Percentiles rank a stretch among this genome's conserved stretches.
Conservation (phyloP, 768 basidiomycete species). For the Mycena albidolilacea region DNA sequence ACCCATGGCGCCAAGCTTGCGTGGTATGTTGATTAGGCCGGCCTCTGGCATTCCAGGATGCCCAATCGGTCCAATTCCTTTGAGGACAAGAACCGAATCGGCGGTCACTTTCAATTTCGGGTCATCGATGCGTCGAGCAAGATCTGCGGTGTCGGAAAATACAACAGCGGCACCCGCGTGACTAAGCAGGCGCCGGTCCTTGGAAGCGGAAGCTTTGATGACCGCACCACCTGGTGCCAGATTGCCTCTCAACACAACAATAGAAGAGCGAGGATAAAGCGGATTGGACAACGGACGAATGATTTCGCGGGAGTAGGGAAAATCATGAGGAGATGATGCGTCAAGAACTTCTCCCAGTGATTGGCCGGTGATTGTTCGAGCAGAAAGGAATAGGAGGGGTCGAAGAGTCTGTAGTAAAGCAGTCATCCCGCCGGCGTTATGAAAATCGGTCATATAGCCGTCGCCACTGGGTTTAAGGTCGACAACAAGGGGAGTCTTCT, state of each 20-base stretch:
- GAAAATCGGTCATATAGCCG: conserved; percentile 76
- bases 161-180: conserved; percentile 32
- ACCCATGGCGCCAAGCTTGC: conserved; percentile 66
- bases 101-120: conserved; percentile 43
- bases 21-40: conserved; percentile 57
- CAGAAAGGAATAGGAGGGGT: conserved; percentile 68
- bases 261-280: conserved; percentile 75
- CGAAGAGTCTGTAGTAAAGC: conserved; percentile 71
- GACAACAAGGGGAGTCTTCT: conserved; percentile 38
- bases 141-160: conserved; percentile 50
- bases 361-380: conserved; percentile 78
- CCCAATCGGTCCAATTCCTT: conserved; percentile 39
- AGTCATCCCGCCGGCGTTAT: conserved; percentile 73
- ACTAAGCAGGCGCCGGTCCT: conserved; percentile 50
- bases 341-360: conserved; percentile 76
- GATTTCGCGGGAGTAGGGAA: conserved; percentile 66
- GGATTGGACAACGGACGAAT: conserved; percentile 69
- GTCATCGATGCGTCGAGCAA: conserved; percentile 69
- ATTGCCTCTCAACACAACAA: conserved; percentile 75
- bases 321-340: conserved; percentile 67
- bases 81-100: conserved; percentile 37
- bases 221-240: conserved; percentile 77
- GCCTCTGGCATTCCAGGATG: conserved; percentile 41
- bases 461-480: conserved; percentile 67
- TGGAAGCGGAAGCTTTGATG: conserved; percentile 75